These are phyloP conservation scores for Dactylellina parvicollis DNA, from an alignment of 2,329 filamentous ascomycete genomes.

Conservation along the genomic window DNA sequence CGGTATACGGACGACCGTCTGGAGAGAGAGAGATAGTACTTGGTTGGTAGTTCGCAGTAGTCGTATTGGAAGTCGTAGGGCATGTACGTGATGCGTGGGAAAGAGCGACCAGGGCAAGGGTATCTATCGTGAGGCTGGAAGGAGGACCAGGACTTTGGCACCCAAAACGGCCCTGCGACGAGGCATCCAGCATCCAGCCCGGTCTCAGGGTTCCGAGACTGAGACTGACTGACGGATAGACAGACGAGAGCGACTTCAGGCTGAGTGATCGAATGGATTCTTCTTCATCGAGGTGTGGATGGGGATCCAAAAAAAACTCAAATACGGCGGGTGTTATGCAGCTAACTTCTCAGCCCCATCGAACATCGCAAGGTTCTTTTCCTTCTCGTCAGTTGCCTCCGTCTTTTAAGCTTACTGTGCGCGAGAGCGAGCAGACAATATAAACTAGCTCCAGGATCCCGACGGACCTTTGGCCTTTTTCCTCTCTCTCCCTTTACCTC, in stretches of 20 bases:
- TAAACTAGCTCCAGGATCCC: too few relatives aligned
- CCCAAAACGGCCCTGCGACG: not conserved
- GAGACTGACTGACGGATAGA: not conserved
- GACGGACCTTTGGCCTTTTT: too few relatives aligned
- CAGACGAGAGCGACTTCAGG: constrained; percentile 19
- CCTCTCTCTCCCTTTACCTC: too few relatives aligned
- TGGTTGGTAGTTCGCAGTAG: constrained; percentile 9
- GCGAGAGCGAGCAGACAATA: too few relatives aligned
- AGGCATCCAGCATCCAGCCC: not conserved
- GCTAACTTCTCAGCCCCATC: constrained; percentile 54
- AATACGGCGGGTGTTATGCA: constrained; percentile 46
- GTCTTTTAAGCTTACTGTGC: constrained; percentile 28
- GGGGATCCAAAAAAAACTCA: constrained; percentile 44
- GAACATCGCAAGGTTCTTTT: constrained; percentile 21
- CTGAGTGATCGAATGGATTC: constrained; percentile 8
- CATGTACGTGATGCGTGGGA: too few relatives aligned
- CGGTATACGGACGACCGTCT: not conserved
- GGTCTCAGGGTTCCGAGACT: not conserved
- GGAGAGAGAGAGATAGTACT: not conserved
- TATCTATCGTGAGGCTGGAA: not conserved
- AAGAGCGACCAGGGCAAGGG: too few relatives aligned
- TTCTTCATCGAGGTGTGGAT: too few relatives aligned
- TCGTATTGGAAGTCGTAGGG: too few relatives aligned
- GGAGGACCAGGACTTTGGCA: not conserved
- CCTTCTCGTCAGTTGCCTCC: constrained; percentile 7